phyloP scores from a whole-genome alignment of 495 filamentous ascomycete genomes.

The Penicillium subrubescens region DNA sequence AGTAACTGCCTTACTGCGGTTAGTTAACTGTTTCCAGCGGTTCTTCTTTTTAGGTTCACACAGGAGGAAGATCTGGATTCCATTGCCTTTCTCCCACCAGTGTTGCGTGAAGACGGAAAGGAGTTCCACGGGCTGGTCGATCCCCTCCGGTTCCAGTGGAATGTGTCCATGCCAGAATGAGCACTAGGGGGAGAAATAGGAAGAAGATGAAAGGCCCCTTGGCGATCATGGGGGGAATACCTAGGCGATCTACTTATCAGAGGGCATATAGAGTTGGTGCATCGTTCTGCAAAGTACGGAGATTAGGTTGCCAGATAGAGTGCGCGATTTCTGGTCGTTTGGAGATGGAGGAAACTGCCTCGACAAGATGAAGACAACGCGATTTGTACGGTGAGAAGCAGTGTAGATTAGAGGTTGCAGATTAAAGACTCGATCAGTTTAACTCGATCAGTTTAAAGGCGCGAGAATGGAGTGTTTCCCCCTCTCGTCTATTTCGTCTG shows the following conservation, averaged over 20 bases:
- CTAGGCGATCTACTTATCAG: neutral
- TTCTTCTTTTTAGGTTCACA: conserved; percentile 2
- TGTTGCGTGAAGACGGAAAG: conserved; percentile 10
- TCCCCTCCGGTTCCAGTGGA: conserved; percentile 25
- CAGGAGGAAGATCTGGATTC: conserved; percentile 14
- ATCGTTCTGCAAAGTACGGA: neutral
- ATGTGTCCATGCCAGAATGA: conserved; percentile 19
- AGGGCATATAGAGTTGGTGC: neutral
- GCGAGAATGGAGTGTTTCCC: conserved; percentile 10
- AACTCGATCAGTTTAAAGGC: neutral
- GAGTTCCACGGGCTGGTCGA: conserved; percentile 5
- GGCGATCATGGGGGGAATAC: neutral
- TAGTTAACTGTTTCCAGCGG: neutral
- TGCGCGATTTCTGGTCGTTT: conserved; percentile 22
- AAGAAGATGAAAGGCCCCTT: neutral
- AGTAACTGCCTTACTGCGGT: neutral
- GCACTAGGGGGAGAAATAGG: neutral
- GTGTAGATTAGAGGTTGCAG: neutral
- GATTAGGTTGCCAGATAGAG: neutral
- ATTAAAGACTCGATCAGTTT: neutral
- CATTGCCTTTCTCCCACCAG: neutral
- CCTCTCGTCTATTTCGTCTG: conserved; percentile 3
- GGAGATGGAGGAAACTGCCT: neutral
- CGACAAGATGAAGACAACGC: neutral
- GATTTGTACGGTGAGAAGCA: neutral